Conservation (phyloP, 1,284 basidiomycete genomes). For the Leucoagaricus sp. region DNA sequence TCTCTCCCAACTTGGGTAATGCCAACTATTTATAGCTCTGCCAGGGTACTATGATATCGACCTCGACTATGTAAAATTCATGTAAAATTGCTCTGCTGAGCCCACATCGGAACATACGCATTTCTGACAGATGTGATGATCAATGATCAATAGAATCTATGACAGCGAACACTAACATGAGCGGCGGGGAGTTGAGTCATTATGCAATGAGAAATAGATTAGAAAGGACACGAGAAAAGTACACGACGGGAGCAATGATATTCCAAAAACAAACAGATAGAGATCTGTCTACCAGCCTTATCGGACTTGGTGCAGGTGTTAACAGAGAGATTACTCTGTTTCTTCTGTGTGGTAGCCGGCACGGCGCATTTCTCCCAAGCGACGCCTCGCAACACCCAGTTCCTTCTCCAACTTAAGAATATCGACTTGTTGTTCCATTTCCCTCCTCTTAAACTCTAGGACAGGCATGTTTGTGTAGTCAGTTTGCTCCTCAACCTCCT, state of each 20-base stretch:
- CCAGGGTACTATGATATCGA: no score
- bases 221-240: background rate
- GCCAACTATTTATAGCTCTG: no score
- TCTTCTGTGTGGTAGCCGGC: slow-evolving; percentile 88
- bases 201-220: background rate
- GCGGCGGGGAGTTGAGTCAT: no score
- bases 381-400: slow-evolving; percentile 83
- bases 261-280: background rate
- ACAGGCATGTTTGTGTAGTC: slow-evolving; percentile 94
- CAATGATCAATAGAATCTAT: no score
- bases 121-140: no score
- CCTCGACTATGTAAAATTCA: no score
- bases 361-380: slow-evolving; percentile 87
- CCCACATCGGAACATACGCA: no score
- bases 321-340: slow-evolving; percentile 48
- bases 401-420: slow-evolving; percentile 98
- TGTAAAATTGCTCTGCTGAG: no score
- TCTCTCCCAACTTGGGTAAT: no score
- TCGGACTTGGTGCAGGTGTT: background rate
- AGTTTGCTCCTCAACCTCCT: slow-evolving; percentile 74
- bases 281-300: background rate
- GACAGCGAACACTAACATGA: no score
- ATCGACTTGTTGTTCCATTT: slow-evolving; percentile 99
- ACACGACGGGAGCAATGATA: background rate
- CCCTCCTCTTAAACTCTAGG: slow-evolving; percentile 95